Evolutionary conservation across 1,284 basidiomycete species (phyloP).

Genomic region (Malassezia restricta): DNA sequence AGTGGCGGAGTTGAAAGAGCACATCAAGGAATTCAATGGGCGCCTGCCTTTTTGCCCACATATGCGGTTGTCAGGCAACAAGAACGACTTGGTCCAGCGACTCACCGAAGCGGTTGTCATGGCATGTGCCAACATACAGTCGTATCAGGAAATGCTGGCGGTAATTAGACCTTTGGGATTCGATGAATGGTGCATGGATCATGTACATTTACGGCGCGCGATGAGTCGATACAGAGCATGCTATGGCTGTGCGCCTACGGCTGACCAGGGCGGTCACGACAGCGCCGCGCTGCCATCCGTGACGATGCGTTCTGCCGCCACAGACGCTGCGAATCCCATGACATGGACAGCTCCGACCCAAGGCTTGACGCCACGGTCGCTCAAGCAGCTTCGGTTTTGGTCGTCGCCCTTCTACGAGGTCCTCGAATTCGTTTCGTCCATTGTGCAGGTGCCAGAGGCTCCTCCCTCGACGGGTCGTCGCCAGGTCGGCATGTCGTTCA

Average conservation of each 20-base stretch:
- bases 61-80: slow-evolving; percentile 27
- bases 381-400: slow-evolving; percentile 19
- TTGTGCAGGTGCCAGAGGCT: slow-evolving; percentile 27
- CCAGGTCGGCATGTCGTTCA: slow-evolving; percentile 20
- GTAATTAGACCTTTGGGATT: slow-evolving; percentile 21
- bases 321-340: background rate
- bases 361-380: slow-evolving; percentile 12
- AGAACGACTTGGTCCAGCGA: slow-evolving; percentile 24
- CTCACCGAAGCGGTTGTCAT: slow-evolving; percentile 16
- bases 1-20: slow-evolving; percentile 26
- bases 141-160: slow-evolving; percentile 17
- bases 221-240: slow-evolving; percentile 1
- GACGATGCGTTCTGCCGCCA: background rate
- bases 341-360: slow-evolving; percentile 2
- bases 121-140: slow-evolving; percentile 12
- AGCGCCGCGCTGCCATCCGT: background rate
- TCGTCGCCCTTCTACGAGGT: slow-evolving; percentile 36
- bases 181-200: background rate
- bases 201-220: slow-evolving; percentile 1
- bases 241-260: slow-evolving; percentile 3
- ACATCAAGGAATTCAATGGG: slow-evolving; percentile 29
- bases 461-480: slow-evolving; percentile 24
- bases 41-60: slow-evolving; percentile 16
- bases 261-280: background rate
- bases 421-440: slow-evolving; percentile 23